These are phyloP conservation scores for Chaetomidium leptoderma DNA, from an alignment of 495 filamentous ascomycete genomes.

Conservation along the genomic window DNA sequence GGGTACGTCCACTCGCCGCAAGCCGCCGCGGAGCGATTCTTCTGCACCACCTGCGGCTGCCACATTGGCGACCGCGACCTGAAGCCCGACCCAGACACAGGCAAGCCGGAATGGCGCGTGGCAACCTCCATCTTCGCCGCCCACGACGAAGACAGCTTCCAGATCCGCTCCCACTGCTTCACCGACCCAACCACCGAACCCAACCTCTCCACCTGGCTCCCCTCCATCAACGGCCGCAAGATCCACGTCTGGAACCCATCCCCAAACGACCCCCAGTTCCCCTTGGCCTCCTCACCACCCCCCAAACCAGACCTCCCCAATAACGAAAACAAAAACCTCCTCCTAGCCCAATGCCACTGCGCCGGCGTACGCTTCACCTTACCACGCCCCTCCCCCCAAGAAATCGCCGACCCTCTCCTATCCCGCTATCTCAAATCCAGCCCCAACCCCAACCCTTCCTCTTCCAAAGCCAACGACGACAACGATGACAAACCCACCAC, in stretches of 20 bases:
- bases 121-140: slow-evolving; percentile 30
- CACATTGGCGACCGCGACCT: slow-evolving; percentile 50
- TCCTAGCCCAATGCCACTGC: slow-evolving; percentile 42
- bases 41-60: slow-evolving; percentile 64
- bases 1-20: slow-evolving; percentile 47
- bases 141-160: slow-evolving; percentile 33
- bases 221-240: slow-evolving; percentile 36
- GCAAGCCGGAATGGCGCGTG: slow-evolving; percentile 29
- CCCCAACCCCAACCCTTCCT: not conserved
- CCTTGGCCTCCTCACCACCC: slow-evolving; percentile 15
- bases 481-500: not conserved
- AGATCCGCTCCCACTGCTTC: slow-evolving; percentile 42
- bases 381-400: slow-evolving; percentile 29
- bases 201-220: slow-evolving; percentile 42
- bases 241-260: slow-evolving; percentile 26
- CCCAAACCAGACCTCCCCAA: slow-evolving; percentile 12
- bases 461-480: not conserved
- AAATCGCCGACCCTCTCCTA: slow-evolving; percentile 8
- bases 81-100: slow-evolving; percentile 33
- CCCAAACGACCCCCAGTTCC: slow-evolving; percentile 20
- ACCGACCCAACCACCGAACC: slow-evolving; percentile 28
- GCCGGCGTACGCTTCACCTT: slow-evolving; percentile 45
- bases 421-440: slow-evolving; percentile 17
- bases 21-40: slow-evolving; percentile 51
- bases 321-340: slow-evolving; percentile 25